phyloP scores from a whole-genome alignment of 352 stramenopile genomes.

The Detonula confervacea region DNA sequence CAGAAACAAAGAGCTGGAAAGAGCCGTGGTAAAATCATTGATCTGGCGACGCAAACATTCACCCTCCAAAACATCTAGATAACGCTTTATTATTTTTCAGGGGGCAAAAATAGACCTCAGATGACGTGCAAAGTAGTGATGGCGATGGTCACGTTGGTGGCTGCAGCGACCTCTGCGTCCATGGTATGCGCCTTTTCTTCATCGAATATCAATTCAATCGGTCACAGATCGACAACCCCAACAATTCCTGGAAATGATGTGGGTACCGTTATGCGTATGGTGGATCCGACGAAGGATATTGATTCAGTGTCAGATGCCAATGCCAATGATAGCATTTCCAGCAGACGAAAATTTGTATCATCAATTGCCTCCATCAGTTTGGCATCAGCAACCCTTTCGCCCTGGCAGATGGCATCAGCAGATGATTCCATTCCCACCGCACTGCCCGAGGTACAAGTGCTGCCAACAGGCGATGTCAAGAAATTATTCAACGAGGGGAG shows the following conservation, averaged over 20 bases:
- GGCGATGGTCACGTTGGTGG: not conserved
- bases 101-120: not conserved
- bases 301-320: not conserved
- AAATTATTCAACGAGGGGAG: constrained; percentile 81
- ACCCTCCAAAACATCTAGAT: no score
- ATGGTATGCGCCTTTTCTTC: constrained; percentile 12
- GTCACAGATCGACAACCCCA: no score
- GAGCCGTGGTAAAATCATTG: no score
- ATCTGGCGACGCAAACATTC: no score
- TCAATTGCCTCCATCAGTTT: constrained; percentile 34
- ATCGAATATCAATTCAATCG: constrained; percentile 7
- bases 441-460: constrained; percentile 29
- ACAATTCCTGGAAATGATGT: no score
- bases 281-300: not conserved
- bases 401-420: constrained; percentile 9
- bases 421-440: not conserved
- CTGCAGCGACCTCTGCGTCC: not conserved
- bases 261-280: not conserved
- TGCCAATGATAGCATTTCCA: not conserved
- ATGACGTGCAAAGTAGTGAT: not conserved
- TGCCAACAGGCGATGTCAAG: constrained; percentile 58
- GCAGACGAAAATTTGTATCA: constrained; percentile 34
- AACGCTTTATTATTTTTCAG: not conserved
- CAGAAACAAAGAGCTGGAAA: no score
- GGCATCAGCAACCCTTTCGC: constrained; percentile 6